Evolutionary conservation across 768 basidiomycete genomes (phyloP).

Genomic region (Podaxis sp.): DNA sequence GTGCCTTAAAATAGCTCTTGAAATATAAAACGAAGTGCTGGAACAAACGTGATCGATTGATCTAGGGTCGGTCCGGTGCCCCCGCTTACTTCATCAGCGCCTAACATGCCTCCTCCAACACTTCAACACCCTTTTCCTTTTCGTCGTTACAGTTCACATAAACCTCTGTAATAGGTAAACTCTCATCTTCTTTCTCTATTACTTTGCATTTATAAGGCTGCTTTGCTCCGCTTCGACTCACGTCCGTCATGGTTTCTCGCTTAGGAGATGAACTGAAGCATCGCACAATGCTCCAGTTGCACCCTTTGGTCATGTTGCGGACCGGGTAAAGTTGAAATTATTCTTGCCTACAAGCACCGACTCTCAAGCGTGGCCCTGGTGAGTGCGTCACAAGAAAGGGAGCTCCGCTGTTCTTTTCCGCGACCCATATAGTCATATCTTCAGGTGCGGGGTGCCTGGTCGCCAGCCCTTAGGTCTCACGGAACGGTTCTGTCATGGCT

Average conservation of each 20-base stretch:
- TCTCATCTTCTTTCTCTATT: conserved; percentile 3
- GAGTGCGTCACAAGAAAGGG: background rate
- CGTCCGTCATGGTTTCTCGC: background rate
- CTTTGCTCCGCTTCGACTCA: background rate
- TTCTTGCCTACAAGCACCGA: background rate
- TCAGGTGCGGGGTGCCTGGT: conserved; percentile 1
- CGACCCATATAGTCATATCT: background rate
- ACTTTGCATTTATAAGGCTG: background rate
- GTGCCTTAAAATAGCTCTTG: background rate
- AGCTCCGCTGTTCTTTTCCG: background rate
- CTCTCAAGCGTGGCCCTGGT: background rate
- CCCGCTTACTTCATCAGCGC: conserved; percentile 3
- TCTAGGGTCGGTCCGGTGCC: background rate
- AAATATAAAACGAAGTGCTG: background rate
- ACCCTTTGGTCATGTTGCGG: background rate
- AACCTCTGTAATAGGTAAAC: conserved; percentile 5
- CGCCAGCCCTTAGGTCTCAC: conserved; percentile 1
- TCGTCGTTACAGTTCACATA: background rate
- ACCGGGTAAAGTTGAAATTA: background rate
- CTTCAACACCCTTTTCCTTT: background rate
- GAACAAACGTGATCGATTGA: background rate
- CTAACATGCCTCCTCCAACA: background rate
- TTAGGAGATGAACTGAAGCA: conserved; percentile 1
- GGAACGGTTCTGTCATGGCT: conserved; percentile 5
- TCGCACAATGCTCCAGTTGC: background rate